Percentiles rank a stretch among this genome's conserved stretches.
phyloP scores from a whole-genome alignment of 495 filamentous ascomycete genomes.

The Lophiotrema nucula region DNA sequence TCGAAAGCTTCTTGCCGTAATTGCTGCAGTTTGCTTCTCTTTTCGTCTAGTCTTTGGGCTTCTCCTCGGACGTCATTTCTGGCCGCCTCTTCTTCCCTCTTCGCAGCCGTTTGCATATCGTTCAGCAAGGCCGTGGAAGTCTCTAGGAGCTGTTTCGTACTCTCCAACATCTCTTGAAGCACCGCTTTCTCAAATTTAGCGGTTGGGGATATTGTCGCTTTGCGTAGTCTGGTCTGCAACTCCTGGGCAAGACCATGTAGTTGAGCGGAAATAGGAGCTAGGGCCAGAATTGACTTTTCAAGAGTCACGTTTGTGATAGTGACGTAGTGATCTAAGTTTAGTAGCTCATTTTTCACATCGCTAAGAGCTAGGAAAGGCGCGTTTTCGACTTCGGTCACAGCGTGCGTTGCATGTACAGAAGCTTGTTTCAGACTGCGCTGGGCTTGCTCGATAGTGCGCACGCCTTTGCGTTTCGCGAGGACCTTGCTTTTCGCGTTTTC shows the following conservation, averaged over 20 bases:
- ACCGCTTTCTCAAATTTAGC: neutral
- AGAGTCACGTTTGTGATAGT: neutral
- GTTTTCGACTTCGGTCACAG: neutral
- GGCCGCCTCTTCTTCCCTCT: slow-evolving; percentile 4
- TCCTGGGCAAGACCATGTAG: neutral
- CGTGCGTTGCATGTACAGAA: neutral
- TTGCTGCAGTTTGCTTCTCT: slow-evolving; percentile 14
- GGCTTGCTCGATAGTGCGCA: slow-evolving; percentile 8
- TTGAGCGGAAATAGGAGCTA: neutral
- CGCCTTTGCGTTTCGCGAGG: slow-evolving; percentile 35
- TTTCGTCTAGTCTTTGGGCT: slow-evolving; percentile 15
- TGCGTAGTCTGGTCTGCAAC: no score
- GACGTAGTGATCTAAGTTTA: slow-evolving; percentile 8
- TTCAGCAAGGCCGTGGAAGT: neutral
- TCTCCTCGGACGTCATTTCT: neutral
- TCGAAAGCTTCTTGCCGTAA: slow-evolving; percentile 17
- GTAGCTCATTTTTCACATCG: slow-evolving; percentile 2
- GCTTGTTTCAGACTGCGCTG: neutral
- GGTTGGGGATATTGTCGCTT: neutral
- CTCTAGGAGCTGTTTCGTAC: neutral
- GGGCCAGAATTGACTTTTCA: neutral
- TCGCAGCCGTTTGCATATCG: neutral
- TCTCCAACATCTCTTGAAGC: neutral
- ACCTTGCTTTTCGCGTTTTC: slow-evolving; percentile 21
- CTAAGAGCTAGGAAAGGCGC: neutral